phyloP scores from a whole-genome alignment of 805 yeast genomes.

The Candida caryicola region DNA sequence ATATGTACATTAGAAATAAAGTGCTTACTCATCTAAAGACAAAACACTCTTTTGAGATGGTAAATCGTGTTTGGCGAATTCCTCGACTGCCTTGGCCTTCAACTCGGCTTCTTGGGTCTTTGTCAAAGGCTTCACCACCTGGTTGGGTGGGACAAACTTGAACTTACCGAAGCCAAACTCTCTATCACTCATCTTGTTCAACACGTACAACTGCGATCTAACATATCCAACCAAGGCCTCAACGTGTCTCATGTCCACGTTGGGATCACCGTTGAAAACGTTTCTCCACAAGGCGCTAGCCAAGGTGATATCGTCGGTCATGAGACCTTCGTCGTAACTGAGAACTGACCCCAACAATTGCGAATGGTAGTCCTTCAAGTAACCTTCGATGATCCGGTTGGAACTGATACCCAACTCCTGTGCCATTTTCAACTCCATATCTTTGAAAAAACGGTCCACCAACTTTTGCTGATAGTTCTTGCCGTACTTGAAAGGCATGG shows the following conservation, averaged over 20 bases:
- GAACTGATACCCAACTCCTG: slow-evolving; percentile 84
- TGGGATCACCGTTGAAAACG: slow-evolving; percentile 78
- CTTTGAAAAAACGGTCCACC: slow-evolving; percentile 84
- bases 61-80: slow-evolving; percentile 50
- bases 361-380: slow-evolving; percentile 84
- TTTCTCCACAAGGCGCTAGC: slow-evolving; percentile 89
- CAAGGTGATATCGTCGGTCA: slow-evolving; percentile 70
- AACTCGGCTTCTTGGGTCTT: slow-evolving; percentile 58
- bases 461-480: slow-evolving; percentile 87
- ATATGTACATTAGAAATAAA: neutral
- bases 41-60: slow-evolving; percentile 58
- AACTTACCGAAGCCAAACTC: slow-evolving; percentile 92
- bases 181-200: slow-evolving; percentile 81
- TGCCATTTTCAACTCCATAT: slow-evolving; percentile 80
- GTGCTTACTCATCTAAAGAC: slow-evolving; percentile 38
- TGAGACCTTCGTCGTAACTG: slow-evolving; percentile 90
- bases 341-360: slow-evolving; percentile 87
- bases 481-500: slow-evolving; percentile 88
- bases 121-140: slow-evolving; percentile 70
- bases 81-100: slow-evolving; percentile 47
- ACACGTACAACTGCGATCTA: slow-evolving; percentile 83
- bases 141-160: slow-evolving; percentile 77
- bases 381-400: slow-evolving; percentile 77
- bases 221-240: slow-evolving; percentile 90
- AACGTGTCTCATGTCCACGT: slow-evolving; percentile 76